Percentiles rank a stretch among this genome's conserved stretches.
Evolutionary conservation across 2,329 filamentous ascomycete species (phyloP).

Genomic region (Stagonosporopsis vannaccii): DNA sequence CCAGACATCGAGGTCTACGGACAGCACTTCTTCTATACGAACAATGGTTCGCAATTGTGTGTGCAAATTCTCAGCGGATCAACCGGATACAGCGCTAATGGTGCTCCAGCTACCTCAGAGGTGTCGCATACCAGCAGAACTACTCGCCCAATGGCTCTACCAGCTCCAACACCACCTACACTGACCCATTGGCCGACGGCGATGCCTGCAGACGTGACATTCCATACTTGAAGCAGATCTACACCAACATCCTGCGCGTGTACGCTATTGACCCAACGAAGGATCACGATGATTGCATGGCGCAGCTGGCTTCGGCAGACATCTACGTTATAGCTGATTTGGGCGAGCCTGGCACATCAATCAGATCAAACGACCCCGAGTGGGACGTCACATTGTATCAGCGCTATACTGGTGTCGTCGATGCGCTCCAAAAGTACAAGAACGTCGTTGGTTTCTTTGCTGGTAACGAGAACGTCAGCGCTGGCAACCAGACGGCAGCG

Average conservation of each 20-base stretch:
- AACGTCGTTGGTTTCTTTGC: slow-evolving; percentile 98
- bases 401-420: slow-evolving; percentile 84
- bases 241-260: slow-evolving; percentile 91
- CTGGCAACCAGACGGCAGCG: slow-evolving; percentile 82
- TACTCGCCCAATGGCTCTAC: slow-evolving; percentile 38
- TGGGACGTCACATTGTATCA: slow-evolving; percentile 83
- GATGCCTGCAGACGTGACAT: slow-evolving; percentile 82
- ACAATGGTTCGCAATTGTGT: slow-evolving; percentile 75
- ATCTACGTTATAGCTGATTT: slow-evolving; percentile 96
- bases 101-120: slow-evolving; percentile 75
- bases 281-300: slow-evolving; percentile 86
- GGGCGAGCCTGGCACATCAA: slow-evolving; percentile 64
- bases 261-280: slow-evolving; percentile 83
- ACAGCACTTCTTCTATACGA: slow-evolving; percentile 89
- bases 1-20: slow-evolving; percentile 59
- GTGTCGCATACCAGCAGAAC: slow-evolving; percentile 86
- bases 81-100: background rate
- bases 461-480: slow-evolving; percentile 95
- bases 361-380: slow-evolving; percentile 77
- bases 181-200: slow-evolving; percentile 81
- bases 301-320: slow-evolving; percentile 76
- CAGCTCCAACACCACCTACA: slow-evolving; percentile 63
- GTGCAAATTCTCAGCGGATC: slow-evolving; percentile 2
- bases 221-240: slow-evolving; percentile 77
- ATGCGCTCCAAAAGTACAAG: slow-evolving; percentile 79